Evolutionary conservation across 495 filamentous ascomycete species (phyloP), one percentile per base, ranked within the genome.

Genomic region (Paragyromitra xinjiangensis): DNA sequence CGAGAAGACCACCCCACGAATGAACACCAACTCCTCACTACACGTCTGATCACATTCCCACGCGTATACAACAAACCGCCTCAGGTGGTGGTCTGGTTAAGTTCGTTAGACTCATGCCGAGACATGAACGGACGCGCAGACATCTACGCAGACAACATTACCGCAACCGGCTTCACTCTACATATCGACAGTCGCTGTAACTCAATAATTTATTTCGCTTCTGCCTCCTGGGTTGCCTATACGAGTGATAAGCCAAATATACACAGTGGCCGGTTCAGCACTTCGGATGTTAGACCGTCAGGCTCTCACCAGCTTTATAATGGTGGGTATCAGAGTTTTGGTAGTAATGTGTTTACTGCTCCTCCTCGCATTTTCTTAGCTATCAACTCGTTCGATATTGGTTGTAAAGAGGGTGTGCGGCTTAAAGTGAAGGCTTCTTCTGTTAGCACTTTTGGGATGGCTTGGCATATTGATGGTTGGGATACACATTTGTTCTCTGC

Each of bases 31-130:
- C 2, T 2, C 19, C 34, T 9, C 40, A 75, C 24, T n/a, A 2
- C 39, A 1, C 40, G 56, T 0, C 29, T 26, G 5, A 40, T 75
- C 8, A 14, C 6, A 0, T 75, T 75, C n/a, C 1, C 39, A 0
- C 19, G 5, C 0, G 26, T 40, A 11, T 75, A 59, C 7, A 0
- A 2, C 3, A 1, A 0, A 1, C 16, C 68, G 11, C 71, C 71
- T 0, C 44, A 4, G 16, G 65, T 75, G 3, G 65, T 71, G 1
- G 19, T 75, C 39, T 69, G 67, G 69, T n/a, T 75, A 3, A 61
- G 8, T n/a, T 9, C 1, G 0, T 39, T 75, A 12, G 67, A 75
- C 26, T 2, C 50, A 6, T 0, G 22, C 3, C n/a, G 2, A 0
- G 8, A 42, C 1, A 48, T 14, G 9, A 58, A 19, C 11, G 48